A percentile compares a stretch with the other conserved stretches of the same genome.
Conservation (phyloP, 192 early-diverging fungal species). For the Backusella parvicylindrica region DNA sequence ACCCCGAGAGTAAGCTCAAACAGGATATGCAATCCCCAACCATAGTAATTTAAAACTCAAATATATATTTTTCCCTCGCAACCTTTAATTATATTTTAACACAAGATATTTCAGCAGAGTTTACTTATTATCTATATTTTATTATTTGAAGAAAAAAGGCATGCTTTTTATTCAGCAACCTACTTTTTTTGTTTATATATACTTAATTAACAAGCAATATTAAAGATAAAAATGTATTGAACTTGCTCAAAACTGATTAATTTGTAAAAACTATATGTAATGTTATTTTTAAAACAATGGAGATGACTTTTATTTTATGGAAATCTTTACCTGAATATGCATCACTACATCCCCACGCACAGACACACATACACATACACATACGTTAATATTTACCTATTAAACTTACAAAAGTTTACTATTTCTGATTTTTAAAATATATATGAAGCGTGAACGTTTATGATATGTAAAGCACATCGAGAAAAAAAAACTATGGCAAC, state of each 20-base stretch:
- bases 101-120: not conserved
- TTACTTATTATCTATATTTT: not conserved
- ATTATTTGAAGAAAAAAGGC: not conserved
- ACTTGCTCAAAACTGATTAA: not conserved
- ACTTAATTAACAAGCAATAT: not conserved
- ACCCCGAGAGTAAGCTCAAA: not conserved
- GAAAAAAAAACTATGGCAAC: not conserved
- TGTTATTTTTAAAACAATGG: not conserved
- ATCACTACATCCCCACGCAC: not conserved
- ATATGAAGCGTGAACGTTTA: not conserved
- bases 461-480: not conserved
- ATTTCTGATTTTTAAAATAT: not conserved
- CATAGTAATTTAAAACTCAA: not conserved
- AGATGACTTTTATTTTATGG: not conserved
- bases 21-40: not conserved
- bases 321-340: not conserved
- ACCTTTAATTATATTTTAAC: not conserved
- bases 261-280: not conserved
- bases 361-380: not conserved
- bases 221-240: not conserved
- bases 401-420: not conserved
- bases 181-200: too few relatives aligned
- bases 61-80: not conserved
- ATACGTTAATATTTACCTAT: not conserved
- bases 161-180: not conserved